Evolutionary conservation across 176 grass and related monocot genomes (phyloP).

Genomic region (Aegilops umbellulata): DNA sequence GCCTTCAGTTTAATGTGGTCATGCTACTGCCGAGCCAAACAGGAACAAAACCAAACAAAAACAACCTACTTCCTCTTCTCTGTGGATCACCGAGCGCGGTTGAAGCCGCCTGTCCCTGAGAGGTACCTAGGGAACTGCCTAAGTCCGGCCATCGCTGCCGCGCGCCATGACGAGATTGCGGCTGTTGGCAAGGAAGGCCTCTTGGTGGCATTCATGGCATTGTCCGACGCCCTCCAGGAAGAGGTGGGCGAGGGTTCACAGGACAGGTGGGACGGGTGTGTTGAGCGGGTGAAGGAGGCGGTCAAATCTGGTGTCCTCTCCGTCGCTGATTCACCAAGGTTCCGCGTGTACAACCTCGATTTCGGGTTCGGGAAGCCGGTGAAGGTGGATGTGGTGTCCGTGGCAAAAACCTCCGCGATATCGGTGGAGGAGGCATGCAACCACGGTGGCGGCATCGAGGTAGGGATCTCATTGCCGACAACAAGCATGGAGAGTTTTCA

Average conservation of each 20-base stretch:
- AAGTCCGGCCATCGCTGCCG: neutral
- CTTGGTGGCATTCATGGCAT: neutral
- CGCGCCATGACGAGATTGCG: neutral
- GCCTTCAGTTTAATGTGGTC: constrained; percentile 5
- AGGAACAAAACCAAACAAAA: neutral
- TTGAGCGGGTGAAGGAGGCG: neutral
- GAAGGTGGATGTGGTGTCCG: neutral
- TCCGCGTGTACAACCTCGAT: neutral
- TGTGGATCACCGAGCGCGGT: constrained; percentile 25
- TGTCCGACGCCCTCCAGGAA: constrained; percentile 1
- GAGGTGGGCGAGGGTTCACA: neutral
- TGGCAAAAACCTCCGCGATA: neutral
- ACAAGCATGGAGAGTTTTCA: neutral
- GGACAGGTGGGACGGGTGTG: neutral
- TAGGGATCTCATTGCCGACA: neutral
- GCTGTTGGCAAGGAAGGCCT: neutral
- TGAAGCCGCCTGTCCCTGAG: constrained; percentile 29
- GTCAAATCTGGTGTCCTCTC: neutral
- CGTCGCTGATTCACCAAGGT: neutral
- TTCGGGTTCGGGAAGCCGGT: neutral
- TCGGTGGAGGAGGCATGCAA: neutral
- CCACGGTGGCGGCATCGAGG: neutral
- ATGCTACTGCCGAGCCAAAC: neutral
- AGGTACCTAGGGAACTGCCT: constrained; percentile 55
- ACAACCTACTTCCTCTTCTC: constrained; percentile 5